Evolutionary conservation across 495 filamentous ascomycete species (phyloP).

Genomic region (Jackrogersella minutella): DNA sequence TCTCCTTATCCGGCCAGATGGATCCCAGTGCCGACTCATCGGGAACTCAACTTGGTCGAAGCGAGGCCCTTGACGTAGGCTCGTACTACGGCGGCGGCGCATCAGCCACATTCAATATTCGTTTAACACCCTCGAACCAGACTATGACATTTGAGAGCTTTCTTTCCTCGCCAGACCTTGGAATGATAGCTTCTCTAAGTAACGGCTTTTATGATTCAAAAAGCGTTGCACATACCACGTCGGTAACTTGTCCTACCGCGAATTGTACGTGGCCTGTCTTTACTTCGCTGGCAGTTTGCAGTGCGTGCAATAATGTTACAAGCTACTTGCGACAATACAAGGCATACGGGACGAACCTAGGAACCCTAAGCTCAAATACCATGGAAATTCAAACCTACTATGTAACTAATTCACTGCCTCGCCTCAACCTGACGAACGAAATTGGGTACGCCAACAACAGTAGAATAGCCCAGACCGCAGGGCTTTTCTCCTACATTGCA

Average conservation of each 20-base stretch:
- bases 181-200: constrained; percentile 23
- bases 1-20: constrained; percentile 17
- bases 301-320: constrained; percentile 23
- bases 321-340: background rate
- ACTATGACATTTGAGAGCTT: background rate
- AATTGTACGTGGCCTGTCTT: constrained; percentile 35
- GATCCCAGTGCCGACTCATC: background rate
- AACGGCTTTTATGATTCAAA: constrained; percentile 28
- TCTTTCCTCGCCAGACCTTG: constrained; percentile 6
- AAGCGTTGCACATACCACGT: background rate
- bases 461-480: background rate
- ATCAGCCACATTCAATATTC: background rate
- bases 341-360: constrained; percentile 1
- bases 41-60: constrained; percentile 7
- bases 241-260: constrained; percentile 20
- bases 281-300: constrained; percentile 28
- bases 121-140: background rate
- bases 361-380: background rate
- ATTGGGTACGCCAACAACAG: background rate
- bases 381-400: background rate
- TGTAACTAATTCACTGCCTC: constrained; percentile 14
- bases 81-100: background rate
- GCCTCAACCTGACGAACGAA: constrained; percentile 20
- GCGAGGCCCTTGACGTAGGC: constrained; percentile 21
- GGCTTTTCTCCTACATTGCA: background rate